Evolutionary conservation across 345 rosid genomes (phyloP), one percentile per base, ranked within the genome.

Genomic region (Iberis pinnata): DNA sequence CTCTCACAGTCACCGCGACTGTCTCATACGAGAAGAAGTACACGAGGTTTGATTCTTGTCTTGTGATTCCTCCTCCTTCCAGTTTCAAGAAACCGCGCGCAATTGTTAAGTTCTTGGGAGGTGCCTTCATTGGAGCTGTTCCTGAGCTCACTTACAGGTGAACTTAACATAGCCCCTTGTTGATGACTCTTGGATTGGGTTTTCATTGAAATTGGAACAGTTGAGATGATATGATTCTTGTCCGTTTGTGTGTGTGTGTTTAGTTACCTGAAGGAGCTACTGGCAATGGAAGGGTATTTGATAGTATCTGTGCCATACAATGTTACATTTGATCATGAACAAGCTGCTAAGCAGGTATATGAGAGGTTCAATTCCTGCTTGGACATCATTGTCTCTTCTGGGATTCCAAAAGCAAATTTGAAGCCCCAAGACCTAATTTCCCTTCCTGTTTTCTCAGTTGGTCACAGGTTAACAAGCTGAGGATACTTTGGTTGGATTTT

Each of bases 91-190:
- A 68, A 53, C 86, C 90, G 4, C 76, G 82, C 0, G 94, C 84
- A 8, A 78, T 89, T 61, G 70, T 89, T 77, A 77, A 89, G 39
- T 86, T 89, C 79, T 57, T 86, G 24, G 97, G 94, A 2, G 90
- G 95, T 13, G 94, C 97, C 29, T 90, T 90, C 75, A 39, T 90
- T 10, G 96, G 96, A 60, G 92, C 96, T 65, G 79, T 84, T 17
- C 96, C 98, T 24, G 96, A 90, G 63, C 85, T 80, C 67, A 79
- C 96, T 46, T 87, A 90, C 76, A 53, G 96, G 98, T 84, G 44
- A 22, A 22, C 25, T 22, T 22, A n/a, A n/a, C n/a, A n/a, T n/a
- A n/a, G n/a, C n/a, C n/a, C n/a, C n/a, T n/a, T n/a, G n/a, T n/a
- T n/a, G n/a, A n/a, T n/a, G n/a, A n/a, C n/a, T n/a, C n/a, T n/a